phyloP scores from a whole-genome alignment of 495 filamentous ascomycete genomes.

The Penicillium paradoxum region DNA sequence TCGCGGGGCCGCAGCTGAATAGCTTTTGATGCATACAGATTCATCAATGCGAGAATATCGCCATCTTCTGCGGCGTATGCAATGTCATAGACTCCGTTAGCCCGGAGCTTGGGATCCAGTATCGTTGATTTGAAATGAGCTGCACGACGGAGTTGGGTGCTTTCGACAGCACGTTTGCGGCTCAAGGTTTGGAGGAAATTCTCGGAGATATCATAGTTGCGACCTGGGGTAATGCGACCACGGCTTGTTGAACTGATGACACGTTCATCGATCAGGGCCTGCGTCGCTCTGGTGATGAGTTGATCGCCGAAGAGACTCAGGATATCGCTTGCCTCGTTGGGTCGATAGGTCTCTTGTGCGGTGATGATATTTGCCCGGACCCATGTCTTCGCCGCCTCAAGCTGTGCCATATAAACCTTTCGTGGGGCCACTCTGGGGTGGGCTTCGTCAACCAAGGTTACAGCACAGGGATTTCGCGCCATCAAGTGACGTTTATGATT shows the following conservation, averaged over 20 bases:
- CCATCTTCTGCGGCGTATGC: constrained; percentile 51
- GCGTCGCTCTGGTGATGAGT: constrained; percentile 51
- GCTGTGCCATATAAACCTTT: constrained; percentile 20
- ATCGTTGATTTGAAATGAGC: constrained; percentile 50
- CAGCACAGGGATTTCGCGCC: constrained; percentile 36
- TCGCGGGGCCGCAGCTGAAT: constrained; percentile 53
- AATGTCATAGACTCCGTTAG: constrained; percentile 24
- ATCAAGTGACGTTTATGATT: constrained; percentile 31
- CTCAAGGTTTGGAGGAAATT: constrained; percentile 47
- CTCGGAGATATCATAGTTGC: constrained; percentile 55
- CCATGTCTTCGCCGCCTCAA: constrained; percentile 54
- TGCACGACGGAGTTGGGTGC: constrained; percentile 47
- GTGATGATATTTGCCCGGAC: constrained; percentile 55
- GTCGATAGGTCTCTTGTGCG: constrained; percentile 44
- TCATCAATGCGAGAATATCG: constrained; percentile 62
- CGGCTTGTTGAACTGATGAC: constrained; percentile 55
- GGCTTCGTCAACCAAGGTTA: constrained; percentile 19
- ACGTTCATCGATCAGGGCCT: constrained; percentile 53
- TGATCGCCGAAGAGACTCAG: constrained; percentile 39
- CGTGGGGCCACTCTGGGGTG: neutral
- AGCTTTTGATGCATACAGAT: constrained; percentile 57
- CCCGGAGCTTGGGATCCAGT: constrained; percentile 52
- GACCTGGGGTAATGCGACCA: constrained; percentile 47
- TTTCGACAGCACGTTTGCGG: constrained; percentile 41
- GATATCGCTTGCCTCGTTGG: constrained; percentile 36